Percentiles rank a stretch among this genome's conserved stretches.
Conservation (phyloP, 2,329 filamentous ascomycete genomes). For the Spiromastix sp. region DNA sequence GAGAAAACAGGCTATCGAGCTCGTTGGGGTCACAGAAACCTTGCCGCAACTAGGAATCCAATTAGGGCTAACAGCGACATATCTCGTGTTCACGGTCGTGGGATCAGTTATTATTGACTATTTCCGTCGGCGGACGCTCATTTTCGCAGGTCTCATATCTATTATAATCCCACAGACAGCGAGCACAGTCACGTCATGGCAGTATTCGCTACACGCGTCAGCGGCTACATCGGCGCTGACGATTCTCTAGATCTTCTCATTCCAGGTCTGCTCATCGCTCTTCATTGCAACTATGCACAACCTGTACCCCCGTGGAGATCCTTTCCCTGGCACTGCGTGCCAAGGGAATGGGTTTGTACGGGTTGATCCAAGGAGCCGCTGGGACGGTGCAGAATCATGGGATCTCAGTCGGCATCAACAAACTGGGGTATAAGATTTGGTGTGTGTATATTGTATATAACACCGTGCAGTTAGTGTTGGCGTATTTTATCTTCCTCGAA, state of each 20-base stretch:
- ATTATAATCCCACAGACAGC: constrained; percentile 37
- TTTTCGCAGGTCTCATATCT: constrained; percentile 33
- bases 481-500: constrained; percentile 45
- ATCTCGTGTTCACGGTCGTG: constrained; percentile 37
- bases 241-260: constrained; percentile 39
- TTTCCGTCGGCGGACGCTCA: constrained; percentile 34
- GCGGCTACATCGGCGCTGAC: constrained; percentile 31
- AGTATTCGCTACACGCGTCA: constrained; percentile 24
- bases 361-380: too few relatives aligned
- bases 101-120: constrained; percentile 35
- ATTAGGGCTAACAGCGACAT: constrained; percentile 34
- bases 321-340: too few relatives aligned
- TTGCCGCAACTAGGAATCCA: too few relatives aligned
- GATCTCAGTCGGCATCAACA: constrained; percentile 37
- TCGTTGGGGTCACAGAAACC: too few relatives aligned
- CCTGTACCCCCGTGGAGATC: constrained; percentile 37
- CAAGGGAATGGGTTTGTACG: too few relatives aligned
- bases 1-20: too few relatives aligned
- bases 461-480: constrained; percentile 34
- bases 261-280: constrained; percentile 37
- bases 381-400: constrained; percentile 37
- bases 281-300: constrained; percentile 41
- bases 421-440: constrained; percentile 43
- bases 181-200: constrained; percentile 40
- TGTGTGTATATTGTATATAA: constrained; percentile 43